Evolutionary conservation across 768 basidiomycete genomes (phyloP).

Genomic region (Lyophyllum decastes): DNA sequence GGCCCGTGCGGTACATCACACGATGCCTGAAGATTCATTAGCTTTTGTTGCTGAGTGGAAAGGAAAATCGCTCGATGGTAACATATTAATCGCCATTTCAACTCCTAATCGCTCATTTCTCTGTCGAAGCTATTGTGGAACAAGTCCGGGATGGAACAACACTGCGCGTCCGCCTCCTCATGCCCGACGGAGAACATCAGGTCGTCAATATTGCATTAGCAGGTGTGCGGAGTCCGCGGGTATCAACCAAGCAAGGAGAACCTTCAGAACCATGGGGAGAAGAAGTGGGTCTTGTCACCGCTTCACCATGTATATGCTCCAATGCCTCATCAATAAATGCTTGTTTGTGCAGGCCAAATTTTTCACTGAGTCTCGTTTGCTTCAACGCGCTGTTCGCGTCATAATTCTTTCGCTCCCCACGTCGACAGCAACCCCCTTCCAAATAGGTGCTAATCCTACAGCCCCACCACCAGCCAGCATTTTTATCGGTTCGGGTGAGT

Average conservation of each 20-base stretch:
- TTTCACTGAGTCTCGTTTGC: conserved; percentile 88
- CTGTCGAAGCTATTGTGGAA: conserved; percentile 80
- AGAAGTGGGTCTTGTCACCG: conserved; percentile 57
- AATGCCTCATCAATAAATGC: conserved; percentile 18
- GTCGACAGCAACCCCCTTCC: conserved; percentile 80
- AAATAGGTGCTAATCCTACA: conserved; percentile 50
- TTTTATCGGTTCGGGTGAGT: conserved; percentile 84
- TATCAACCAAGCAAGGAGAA: conserved; percentile 73
- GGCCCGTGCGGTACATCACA: conserved; percentile 75
- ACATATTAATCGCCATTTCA: background rate
- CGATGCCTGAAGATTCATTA: conserved; percentile 89
- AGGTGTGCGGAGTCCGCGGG: conserved; percentile 76
- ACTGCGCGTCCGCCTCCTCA: conserved; percentile 81
- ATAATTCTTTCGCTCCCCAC: conserved; percentile 80
- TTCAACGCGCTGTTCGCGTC: conserved; percentile 77
- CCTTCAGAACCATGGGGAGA: conserved; percentile 83
- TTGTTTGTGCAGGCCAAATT: conserved; percentile 70
- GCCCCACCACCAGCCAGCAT: conserved; percentile 73
- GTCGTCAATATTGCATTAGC: conserved; percentile 84
- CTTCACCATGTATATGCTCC: conserved; percentile 6
- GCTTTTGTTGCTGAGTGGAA: conserved; percentile 91
- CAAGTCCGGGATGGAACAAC: conserved; percentile 93
- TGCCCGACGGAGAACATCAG: conserved; percentile 91
- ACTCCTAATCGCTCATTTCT: conserved; percentile 7
- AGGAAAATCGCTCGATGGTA: conserved; percentile 87